Evolutionary conservation across 306 rosid species (phyloP).

Genomic region (Abrus precatorius): DNA sequence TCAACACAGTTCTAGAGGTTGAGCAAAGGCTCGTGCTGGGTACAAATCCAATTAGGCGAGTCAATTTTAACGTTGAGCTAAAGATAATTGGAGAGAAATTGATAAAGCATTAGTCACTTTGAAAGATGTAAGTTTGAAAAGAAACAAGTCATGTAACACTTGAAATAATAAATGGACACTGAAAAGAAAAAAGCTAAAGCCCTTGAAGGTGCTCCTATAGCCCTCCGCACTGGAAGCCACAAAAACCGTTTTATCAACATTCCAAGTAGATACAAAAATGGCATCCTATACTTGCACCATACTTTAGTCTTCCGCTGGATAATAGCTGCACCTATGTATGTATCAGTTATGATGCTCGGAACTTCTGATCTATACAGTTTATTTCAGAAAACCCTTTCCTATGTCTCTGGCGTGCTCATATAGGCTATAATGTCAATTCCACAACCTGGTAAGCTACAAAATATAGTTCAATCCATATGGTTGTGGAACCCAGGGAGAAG

Average conservation of each 20-base stretch:
- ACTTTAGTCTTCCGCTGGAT: conserved; percentile 30
- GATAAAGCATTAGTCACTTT: background rate
- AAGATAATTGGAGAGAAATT: background rate
- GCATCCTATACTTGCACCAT: conserved; percentile 49
- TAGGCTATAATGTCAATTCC: background rate
- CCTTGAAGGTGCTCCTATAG: conserved; percentile 6
- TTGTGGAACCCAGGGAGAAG: conserved; percentile 97
- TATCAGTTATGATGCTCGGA: conserved; percentile 45
- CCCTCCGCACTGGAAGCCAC: conserved; percentile 25
- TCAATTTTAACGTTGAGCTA: conserved; percentile 8
- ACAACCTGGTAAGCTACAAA: conserved; percentile 17
- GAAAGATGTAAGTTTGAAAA: conserved; percentile 22
- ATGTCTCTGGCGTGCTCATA: conserved; percentile 25
- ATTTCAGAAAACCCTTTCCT: conserved; percentile 38
- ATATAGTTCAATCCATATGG: conserved; percentile 66
- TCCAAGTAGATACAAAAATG: conserved; percentile 52
- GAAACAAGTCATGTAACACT: conserved; percentile 24
- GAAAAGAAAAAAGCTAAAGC: background rate
- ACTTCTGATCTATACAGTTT: conserved; percentile 51
- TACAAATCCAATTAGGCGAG: background rate
- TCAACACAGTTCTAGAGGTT: background rate
- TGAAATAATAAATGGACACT: background rate
- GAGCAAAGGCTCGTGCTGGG: background rate
- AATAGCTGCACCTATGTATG: conserved; percentile 44
- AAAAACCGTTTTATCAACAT: conserved; percentile 51